Evolutionary conservation across 2,329 filamentous ascomycete genomes (phyloP).

Genomic region (Bipolaris zeicola): DNA sequence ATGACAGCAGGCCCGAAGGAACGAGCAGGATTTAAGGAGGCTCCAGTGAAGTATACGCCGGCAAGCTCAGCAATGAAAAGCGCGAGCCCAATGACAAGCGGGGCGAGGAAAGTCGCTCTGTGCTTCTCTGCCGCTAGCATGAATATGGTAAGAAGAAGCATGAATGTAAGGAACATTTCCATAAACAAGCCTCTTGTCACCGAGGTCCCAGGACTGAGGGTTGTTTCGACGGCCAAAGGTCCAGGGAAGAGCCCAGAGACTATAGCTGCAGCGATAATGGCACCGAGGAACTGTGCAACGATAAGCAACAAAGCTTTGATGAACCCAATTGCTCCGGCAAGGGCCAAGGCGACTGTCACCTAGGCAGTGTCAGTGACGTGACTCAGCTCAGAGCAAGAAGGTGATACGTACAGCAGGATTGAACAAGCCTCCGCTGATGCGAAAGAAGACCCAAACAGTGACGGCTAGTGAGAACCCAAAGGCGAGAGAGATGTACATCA

Average conservation of each 20-base stretch:
- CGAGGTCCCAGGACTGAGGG: conserved; percentile 50
- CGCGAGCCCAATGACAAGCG: conserved; percentile 52
- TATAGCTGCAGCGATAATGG: conserved; percentile 53
- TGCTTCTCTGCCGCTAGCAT: conserved; percentile 53
- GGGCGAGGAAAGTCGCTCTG: conserved; percentile 48
- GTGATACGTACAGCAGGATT: conserved; percentile 47
- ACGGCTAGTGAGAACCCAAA: conserved; percentile 49
- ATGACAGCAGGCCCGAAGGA: conserved; percentile 57
- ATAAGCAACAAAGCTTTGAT: conserved; percentile 51
- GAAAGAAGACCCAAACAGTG: conserved; percentile 51
- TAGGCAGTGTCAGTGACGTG: conserved; percentile 26
- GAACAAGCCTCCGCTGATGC: conserved; percentile 48
- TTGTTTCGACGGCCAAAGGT: conserved; percentile 53
- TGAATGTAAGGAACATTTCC: conserved; percentile 58
- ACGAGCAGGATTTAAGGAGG: conserved; percentile 56
- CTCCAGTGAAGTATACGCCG: conserved; percentile 55
- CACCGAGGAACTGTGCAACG: conserved; percentile 53
- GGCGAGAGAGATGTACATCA: conserved; percentile 46
- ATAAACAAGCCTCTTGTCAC: conserved; percentile 55
- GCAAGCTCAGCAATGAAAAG: conserved; percentile 55
- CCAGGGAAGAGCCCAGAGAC: conserved; percentile 54
- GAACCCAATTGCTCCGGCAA: conserved; percentile 57
- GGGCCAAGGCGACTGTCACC: conserved; percentile 55
- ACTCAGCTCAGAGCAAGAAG: too few relatives aligned
- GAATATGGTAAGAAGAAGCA: conserved; percentile 57